phyloP scores from a whole-genome alignment of 352 stramenopile genomes.

The Thraustotheca clavata region DNA sequence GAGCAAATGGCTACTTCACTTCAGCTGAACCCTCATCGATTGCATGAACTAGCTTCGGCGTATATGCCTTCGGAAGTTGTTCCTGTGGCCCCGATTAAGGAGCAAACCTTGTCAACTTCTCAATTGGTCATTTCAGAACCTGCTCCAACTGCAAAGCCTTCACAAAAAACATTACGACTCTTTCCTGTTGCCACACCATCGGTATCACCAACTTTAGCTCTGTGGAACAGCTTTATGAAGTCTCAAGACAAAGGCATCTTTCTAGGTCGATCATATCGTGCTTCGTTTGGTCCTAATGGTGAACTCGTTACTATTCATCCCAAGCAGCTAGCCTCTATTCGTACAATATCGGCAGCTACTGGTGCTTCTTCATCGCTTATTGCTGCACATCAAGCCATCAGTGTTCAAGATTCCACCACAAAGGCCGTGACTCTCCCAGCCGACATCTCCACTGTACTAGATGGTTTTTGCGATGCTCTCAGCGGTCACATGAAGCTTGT shows the following conservation, averaged over 20 bases:
- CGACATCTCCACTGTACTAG: conserved; percentile 4
- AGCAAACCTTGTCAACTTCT: background rate
- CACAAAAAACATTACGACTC: background rate
- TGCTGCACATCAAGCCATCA: background rate
- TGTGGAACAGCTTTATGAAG: conserved; percentile 8
- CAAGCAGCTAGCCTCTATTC: conserved; percentile 32
- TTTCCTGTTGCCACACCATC: background rate
- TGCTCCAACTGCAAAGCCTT: background rate
- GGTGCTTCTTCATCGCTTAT: conserved; percentile 1
- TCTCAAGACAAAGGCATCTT: conserved; percentile 53
- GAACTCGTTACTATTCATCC: conserved; percentile 48
- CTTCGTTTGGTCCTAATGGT: conserved; percentile 69
- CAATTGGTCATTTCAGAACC: conserved; percentile 5
- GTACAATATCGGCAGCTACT: background rate
- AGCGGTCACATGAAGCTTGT: conserved; percentile 40
- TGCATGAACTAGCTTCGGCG: conserved; percentile 1
- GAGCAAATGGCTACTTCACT: conserved; percentile 27
- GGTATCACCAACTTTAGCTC: background rate
- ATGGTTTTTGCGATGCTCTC: conserved; percentile 18
- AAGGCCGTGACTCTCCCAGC: background rate
- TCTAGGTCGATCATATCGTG: conserved; percentile 72
- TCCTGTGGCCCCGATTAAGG: conserved; percentile 4
- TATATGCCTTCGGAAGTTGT: conserved; percentile 21
- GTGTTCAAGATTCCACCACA: background rate
- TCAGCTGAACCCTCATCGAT: conserved; percentile 12